Evolutionary conservation across 2,329 filamentous ascomycete species (phyloP), one percentile per base, ranked within the genome.

Genomic region (Calonectria ilicicola): DNA sequence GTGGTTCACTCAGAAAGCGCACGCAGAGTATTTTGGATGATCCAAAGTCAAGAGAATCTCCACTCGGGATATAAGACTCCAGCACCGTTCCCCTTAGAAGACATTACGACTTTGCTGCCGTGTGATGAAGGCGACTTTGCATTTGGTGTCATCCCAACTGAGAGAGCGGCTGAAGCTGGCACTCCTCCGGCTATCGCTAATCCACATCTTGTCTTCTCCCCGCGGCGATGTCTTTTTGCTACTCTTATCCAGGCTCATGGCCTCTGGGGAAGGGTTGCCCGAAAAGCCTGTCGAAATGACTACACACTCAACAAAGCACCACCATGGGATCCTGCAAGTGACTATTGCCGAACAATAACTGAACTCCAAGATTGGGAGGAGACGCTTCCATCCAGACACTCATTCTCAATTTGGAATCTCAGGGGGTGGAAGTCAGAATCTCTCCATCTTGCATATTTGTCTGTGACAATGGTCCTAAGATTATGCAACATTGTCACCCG

Each of bases 101-200:
- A 84, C 64, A 84, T 85, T 65, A 84, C 83, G 1, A 80, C 80
- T 5, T 74, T 82, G 9, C 74, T 84, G 4, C 84, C 83, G 2
- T 84, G 83, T 69, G 78, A 82, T 26, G 83, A 85, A 75, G 74
- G 75, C 19, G 83, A 85, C 53, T 85, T 85, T 68, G 80, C 82
- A 9, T 85, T 85, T 71, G 83, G 83, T 7, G 53, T 72, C 3
- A 60, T 77, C 5, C 81, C 83, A 3, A 29, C 68, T 1, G 74
- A 79, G 12, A 75, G 84, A 1, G 81, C 82, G 4, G 83, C 81
- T 7, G 78, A 85, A 0, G 65, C 74, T 0, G 83, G 82, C 2
- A 84, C 83, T 2, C 75, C 78, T 17, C 80, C 83, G 0, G 81
- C 81, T 1, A 64, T 72, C 9, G 65, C 69, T 2, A 73, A 82